Evolutionary conservation across 192 early-diverging fungal genomes (phyloP).

Genomic region (Jimgerdemannia lactiflua): DNA sequence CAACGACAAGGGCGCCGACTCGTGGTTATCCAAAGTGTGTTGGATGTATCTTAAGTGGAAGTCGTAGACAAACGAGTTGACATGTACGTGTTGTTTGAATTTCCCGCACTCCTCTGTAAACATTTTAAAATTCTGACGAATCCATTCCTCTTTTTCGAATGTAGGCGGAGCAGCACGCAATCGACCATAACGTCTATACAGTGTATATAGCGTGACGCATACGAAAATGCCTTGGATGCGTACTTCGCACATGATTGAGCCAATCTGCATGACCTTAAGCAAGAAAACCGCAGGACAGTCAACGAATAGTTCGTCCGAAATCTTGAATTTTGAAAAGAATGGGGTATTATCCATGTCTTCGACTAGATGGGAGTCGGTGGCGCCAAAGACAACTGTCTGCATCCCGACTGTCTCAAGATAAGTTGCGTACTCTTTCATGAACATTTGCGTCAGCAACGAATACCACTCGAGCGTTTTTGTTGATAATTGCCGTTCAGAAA

Average conservation of each 20-base stretch:
- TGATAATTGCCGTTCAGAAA: background rate
- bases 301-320: slow-evolving; percentile 35
- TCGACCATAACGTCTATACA: slow-evolving; percentile 50
- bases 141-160: slow-evolving; percentile 23
- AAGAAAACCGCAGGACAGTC: slow-evolving; percentile 45
- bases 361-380: slow-evolving; percentile 34
- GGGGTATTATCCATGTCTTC: slow-evolving; percentile 24
- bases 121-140: slow-evolving; percentile 40
- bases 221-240: slow-evolving; percentile 53
- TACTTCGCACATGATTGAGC: slow-evolving; percentile 59
- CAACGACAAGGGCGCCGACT: slow-evolving; percentile 28
- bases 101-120: slow-evolving; percentile 57
- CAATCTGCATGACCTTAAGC: slow-evolving; percentile 50
- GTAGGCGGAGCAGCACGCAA: slow-evolving; percentile 30
- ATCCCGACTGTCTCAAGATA: slow-evolving; percentile 58
- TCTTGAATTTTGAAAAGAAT: slow-evolving; percentile 43
- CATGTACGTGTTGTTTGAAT: slow-evolving; percentile 56
- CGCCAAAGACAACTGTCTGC: slow-evolving; percentile 52
- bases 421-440: slow-evolving; percentile 54
- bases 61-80: slow-evolving; percentile 62
- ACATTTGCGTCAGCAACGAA: slow-evolving; percentile 35
- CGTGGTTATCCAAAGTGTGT: slow-evolving; percentile 36
- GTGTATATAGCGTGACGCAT: slow-evolving; percentile 54
- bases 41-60: slow-evolving; percentile 54
- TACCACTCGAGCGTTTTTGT: slow-evolving; percentile 33